phyloP scores from a whole-genome alignment of 352 stramenopile species.

The Pythium aquatile region DNA sequence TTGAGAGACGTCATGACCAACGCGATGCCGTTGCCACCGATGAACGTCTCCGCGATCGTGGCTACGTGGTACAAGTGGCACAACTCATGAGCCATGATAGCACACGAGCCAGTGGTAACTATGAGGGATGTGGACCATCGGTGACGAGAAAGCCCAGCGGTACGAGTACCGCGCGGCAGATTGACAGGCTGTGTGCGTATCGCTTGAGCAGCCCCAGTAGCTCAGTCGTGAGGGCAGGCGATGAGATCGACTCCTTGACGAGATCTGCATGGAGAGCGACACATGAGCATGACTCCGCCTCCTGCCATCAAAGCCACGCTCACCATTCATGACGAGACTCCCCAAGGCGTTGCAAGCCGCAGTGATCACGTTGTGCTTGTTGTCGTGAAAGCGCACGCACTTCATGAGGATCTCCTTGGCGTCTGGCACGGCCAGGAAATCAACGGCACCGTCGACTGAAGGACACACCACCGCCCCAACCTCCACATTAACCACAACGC shows the following conservation, averaged over 20 bases:
- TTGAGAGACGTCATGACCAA: slow-evolving; percentile 52
- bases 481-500: no score
- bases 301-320: not conserved
- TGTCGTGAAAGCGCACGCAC: slow-evolving; percentile 73
- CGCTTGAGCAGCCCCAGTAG: slow-evolving; percentile 56
- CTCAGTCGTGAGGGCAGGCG: slow-evolving; percentile 46
- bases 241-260: slow-evolving; percentile 64
- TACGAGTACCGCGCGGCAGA: slow-evolving; percentile 49
- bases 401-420: slow-evolving; percentile 66
- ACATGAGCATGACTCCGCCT: not conserved
- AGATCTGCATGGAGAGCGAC: slow-evolving; percentile 35
- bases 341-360: slow-evolving; percentile 59
- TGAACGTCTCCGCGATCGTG: slow-evolving; percentile 51
- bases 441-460: slow-evolving; percentile 57
- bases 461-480: not conserved
- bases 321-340: slow-evolving; percentile 75
- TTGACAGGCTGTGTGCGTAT: slow-evolving; percentile 46
- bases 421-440: slow-evolving; percentile 61
- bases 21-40: slow-evolving; percentile 61
- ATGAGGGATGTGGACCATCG: slow-evolving; percentile 33
- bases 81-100: not conserved
- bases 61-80: slow-evolving; percentile 24
- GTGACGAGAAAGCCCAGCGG: slow-evolving; percentile 70
- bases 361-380: slow-evolving; percentile 69
- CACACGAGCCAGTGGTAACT: not conserved